phyloP scores from a whole-genome alignment of 176 grass and related monocot genomes.

The Zea luxurians region DNA sequence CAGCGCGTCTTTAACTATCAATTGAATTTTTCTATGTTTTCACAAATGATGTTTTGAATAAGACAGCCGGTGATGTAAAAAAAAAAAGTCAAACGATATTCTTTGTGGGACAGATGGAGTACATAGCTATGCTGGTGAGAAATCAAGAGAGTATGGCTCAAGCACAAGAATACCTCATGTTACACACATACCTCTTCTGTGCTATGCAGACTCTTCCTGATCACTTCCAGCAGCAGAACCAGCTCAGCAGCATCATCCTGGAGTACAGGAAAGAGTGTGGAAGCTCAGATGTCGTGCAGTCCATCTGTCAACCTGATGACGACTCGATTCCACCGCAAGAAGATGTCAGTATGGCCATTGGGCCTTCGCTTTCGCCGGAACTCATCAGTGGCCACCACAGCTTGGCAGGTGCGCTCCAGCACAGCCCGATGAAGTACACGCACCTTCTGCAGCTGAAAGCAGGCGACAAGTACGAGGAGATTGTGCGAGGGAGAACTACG shows the following conservation, averaged over 20 bases:
- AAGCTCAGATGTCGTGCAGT: slow-evolving; percentile 56
- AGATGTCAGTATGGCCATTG: slow-evolving; percentile 43
- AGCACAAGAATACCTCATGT: not conserved
- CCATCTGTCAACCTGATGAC: slow-evolving; percentile 56
- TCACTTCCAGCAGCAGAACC: slow-evolving; percentile 44
- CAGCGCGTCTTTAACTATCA: too few relatives aligned
- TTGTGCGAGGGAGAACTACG: slow-evolving; percentile 61
- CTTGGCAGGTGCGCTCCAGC: slow-evolving; percentile 39
- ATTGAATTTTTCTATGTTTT: too few relatives aligned
- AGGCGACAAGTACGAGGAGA: slow-evolving; percentile 45
- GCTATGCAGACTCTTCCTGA: slow-evolving; percentile 48
- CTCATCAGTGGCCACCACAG: slow-evolving; percentile 47
- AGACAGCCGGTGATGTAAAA: too few relatives aligned
- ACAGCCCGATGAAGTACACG: slow-evolving; percentile 59
- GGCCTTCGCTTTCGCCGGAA: slow-evolving; percentile 38
- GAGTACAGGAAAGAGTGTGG: slow-evolving; percentile 67
- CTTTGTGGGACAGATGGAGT: too few relatives aligned
- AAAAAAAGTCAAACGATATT: too few relatives aligned
- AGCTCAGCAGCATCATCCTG: slow-evolving; percentile 48
- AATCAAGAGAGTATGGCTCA: not conserved
- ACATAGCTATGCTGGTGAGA: too few relatives aligned
- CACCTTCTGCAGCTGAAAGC: slow-evolving; percentile 59
- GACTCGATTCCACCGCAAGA: slow-evolving; percentile 16
- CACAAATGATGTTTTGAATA: too few relatives aligned
- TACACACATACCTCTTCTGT: not conserved